phyloP scores from a whole-genome alignment of 1,284 basidiomycete genomes.

The Pseudozyma pruni region DNA sequence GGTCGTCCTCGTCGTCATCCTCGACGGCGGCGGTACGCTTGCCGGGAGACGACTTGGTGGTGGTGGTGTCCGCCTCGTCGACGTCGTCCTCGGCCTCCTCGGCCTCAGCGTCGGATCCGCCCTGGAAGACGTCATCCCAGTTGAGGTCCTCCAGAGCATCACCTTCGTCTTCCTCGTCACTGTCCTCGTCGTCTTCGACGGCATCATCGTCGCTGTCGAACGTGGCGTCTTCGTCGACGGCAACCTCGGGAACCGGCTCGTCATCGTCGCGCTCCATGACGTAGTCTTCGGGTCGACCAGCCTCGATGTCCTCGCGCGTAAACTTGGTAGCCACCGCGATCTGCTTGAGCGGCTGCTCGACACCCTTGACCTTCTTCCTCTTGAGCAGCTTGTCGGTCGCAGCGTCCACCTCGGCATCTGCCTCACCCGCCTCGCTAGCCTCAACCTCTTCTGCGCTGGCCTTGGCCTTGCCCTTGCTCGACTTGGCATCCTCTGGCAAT shows the following conservation, averaged over 20 bases:
- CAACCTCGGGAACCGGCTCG: slow-evolving; percentile 47
- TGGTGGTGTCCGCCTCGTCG: slow-evolving; percentile 62
- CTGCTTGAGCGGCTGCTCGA: slow-evolving; percentile 72
- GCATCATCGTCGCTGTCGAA: slow-evolving; percentile 52
- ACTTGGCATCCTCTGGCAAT: slow-evolving; percentile 33
- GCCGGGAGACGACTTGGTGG: slow-evolving; percentile 35
- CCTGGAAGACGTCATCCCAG: slow-evolving; percentile 79
- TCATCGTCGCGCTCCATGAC: slow-evolving; percentile 62
- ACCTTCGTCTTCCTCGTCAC: slow-evolving; percentile 57
- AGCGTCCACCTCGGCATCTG: slow-evolving; percentile 25
- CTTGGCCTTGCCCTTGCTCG: slow-evolving; percentile 48
- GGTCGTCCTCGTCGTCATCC: slow-evolving; percentile 57
- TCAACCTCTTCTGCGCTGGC: slow-evolving; percentile 29
- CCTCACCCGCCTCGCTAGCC: slow-evolving; percentile 11
- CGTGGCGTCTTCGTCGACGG: slow-evolving; percentile 50
- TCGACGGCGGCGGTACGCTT: slow-evolving; percentile 50
- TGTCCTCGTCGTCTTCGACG: slow-evolving; percentile 60
- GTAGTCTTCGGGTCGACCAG: slow-evolving; percentile 63
- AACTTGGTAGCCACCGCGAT: slow-evolving; percentile 74
- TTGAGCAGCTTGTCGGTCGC: slow-evolving; percentile 48
- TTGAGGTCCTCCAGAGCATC: slow-evolving; percentile 74
- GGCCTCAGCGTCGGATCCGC: slow-evolving; percentile 68
- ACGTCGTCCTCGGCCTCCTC: slow-evolving; percentile 26
- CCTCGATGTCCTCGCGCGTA: slow-evolving; percentile 66
- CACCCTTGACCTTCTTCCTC: slow-evolving; percentile 71